Conservation (phyloP, 2,329 filamentous ascomycete species). For the Colletotrichum higginsianum region DNA sequence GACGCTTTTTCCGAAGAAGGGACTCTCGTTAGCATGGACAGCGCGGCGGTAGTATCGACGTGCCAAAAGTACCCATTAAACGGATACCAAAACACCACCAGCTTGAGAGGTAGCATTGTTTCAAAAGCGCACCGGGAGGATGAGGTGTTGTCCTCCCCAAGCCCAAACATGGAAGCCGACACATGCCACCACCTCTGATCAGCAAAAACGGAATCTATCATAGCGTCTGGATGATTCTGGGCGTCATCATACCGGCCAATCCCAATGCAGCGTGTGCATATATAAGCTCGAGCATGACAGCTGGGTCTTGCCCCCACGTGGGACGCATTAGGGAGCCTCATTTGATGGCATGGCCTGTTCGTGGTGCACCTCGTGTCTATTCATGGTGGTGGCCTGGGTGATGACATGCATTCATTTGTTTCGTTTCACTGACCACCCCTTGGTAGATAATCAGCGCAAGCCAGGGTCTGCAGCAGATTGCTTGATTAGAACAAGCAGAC, state of each 20-base stretch:
- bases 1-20: background rate
- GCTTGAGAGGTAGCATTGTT: background rate
- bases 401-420: conserved; percentile 32
- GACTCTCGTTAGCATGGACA: background rate
- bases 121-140: background rate
- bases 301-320: conserved; percentile 32
- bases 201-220: background rate
- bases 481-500: conserved; percentile 6
- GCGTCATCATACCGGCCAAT: background rate
- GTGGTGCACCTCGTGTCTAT: conserved; percentile 21
- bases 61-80: background rate
- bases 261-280: conserved; percentile 20
- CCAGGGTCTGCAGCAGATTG: conserved; percentile 22
- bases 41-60: background rate
- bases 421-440: conserved; percentile 20
- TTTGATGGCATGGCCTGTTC: conserved; percentile 38
- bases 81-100: background rate
- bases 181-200: background rate
- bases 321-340: conserved; percentile 38
- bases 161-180: background rate
- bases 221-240: background rate
- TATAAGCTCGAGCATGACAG: conserved; percentile 25
- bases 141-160: background rate
- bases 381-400: conserved; percentile 13
- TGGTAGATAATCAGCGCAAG: conserved; percentile 2